phyloP scores from a whole-genome alignment of 148 eudicot genomes.

The Spergularia bocconei region DNA sequence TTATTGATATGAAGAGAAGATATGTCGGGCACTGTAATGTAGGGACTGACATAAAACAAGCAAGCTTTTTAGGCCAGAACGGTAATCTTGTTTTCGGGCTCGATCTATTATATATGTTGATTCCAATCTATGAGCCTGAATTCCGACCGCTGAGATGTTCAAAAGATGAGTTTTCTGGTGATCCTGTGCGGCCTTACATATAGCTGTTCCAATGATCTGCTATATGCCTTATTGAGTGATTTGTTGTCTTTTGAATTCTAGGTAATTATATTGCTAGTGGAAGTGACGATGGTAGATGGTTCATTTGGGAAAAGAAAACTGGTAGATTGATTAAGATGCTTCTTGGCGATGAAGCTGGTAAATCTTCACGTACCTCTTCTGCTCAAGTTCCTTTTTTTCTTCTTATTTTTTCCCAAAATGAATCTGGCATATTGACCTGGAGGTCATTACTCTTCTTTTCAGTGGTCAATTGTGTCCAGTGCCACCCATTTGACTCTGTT shows the following conservation, averaged over 20 bases:
- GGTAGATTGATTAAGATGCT: constrained; percentile 84
- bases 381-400: not conserved
- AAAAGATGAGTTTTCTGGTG: not conserved
- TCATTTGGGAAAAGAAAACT: constrained; percentile 95
- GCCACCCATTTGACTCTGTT: constrained; percentile 86
- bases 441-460: constrained; percentile 22
- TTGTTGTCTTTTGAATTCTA: constrained; percentile 23
- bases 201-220: not conserved
- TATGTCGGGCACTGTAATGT: constrained; percentile 87
- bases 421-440: too few species aligned
- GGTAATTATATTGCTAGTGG: constrained; percentile 97
- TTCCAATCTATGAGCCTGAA: not conserved
- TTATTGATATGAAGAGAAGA: constrained; percentile 88
- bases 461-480: constrained; percentile 97
- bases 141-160: not conserved
- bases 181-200: not conserved
- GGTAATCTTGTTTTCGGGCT: constrained; percentile 38
- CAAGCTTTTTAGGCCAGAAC: constrained; percentile 89
- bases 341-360: constrained; percentile 91
- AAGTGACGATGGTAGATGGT: constrained; percentile 99
- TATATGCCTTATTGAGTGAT: not conserved
- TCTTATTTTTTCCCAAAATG: too few species aligned
- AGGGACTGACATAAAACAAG: constrained; percentile 98
- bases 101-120: not conserved
- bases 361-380: constrained; percentile 7